Conservation (phyloP, 2,329 filamentous ascomycete genomes). For the Berkeleyomyces rouxiae region DNA sequence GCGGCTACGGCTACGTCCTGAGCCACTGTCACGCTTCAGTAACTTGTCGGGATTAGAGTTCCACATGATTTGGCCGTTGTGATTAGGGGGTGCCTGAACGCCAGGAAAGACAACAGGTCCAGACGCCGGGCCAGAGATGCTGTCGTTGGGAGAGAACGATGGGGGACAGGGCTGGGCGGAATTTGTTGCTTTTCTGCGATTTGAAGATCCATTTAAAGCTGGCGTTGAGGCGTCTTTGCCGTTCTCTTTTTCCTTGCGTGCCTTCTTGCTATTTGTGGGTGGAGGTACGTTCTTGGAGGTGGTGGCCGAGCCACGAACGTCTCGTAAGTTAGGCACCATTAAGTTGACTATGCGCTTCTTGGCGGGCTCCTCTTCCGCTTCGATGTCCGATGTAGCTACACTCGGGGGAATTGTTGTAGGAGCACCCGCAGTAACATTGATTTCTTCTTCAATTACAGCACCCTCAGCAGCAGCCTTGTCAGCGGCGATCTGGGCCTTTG, state of each 20-base stretch:
- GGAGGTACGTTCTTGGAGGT: background rate
- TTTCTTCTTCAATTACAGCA: background rate
- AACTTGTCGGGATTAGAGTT: constrained; percentile 8
- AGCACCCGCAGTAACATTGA: background rate
- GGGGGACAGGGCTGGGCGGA: background rate
- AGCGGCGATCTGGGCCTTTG: constrained; percentile 8
- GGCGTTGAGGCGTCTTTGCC: background rate
- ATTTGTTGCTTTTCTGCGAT: background rate
- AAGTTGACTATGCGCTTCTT: constrained; percentile 9
- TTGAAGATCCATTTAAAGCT: background rate
- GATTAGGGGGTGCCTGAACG: constrained; percentile 6
- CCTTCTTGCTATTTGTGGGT: background rate
- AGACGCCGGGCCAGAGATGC: constrained; percentile 3
- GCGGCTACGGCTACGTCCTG: constrained; percentile 9
- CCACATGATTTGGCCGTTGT: constrained; percentile 14
- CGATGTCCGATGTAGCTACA: background rate
- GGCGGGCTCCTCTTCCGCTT: background rate
- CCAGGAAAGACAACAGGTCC: background rate
- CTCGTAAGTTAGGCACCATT: constrained; percentile 8
- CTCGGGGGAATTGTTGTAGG: background rate
- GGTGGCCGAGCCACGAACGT: constrained; percentile 2
- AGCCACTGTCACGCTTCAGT: background rate
- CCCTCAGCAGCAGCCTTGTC: constrained; percentile 9
- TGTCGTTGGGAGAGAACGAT: constrained; percentile 3
- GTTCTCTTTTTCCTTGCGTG: constrained; percentile 2